Evolutionary conservation across 768 basidiomycete genomes (phyloP).

Genomic region (Pholiota molesta): DNA sequence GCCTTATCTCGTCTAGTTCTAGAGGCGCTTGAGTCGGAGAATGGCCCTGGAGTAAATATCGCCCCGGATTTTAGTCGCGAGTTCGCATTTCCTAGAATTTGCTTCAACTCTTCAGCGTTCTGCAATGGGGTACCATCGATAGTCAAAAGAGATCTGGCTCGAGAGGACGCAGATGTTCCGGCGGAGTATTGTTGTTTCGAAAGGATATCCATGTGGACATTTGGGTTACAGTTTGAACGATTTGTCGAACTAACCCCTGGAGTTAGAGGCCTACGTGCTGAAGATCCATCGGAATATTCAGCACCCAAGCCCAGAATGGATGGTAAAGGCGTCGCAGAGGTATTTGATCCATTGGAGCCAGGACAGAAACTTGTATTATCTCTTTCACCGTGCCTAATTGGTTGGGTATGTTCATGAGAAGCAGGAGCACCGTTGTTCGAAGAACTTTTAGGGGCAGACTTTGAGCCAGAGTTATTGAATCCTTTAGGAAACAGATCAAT

Average conservation of each 20-base stretch:
- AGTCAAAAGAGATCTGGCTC: background rate
- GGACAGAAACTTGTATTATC: background rate
- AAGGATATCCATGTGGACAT: background rate
- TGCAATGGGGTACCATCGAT: constrained; percentile 24
- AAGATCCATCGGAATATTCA: background rate
- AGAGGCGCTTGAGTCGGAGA: background rate
- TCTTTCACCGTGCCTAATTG: background rate
- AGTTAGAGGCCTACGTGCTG: background rate
- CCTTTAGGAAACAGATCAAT: constrained; percentile 9
- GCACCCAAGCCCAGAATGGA: background rate
- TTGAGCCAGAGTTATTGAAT: background rate
- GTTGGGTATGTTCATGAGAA: background rate
- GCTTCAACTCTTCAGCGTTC: constrained; percentile 31
- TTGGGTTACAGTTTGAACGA: background rate
- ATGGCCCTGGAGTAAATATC: constrained; percentile 31
- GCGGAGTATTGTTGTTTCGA: background rate
- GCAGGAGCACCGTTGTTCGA: background rate
- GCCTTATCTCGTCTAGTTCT: background rate
- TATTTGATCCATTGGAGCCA: background rate
- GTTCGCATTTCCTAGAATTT: constrained; percentile 61
- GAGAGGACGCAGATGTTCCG: background rate
- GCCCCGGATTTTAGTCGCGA: constrained; percentile 60
- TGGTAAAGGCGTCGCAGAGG: background rate
- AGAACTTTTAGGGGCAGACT: background rate
- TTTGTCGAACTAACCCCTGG: background rate